Conservation (phyloP, 495 filamentous ascomycete genomes). For the Talaromyces stipitatus region DNA sequence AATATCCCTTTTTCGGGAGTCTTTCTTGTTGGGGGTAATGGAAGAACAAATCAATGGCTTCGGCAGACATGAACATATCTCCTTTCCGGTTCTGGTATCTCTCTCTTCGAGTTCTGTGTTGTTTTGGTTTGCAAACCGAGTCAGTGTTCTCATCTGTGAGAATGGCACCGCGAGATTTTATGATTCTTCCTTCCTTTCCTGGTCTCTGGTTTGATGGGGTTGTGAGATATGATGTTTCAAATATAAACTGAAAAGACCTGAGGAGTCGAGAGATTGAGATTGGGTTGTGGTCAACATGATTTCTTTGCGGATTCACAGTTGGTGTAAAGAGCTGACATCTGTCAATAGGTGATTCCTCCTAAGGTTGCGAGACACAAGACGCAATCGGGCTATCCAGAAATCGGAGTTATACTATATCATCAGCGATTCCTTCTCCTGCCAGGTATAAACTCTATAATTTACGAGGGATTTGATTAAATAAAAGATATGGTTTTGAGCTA, state of each 20-base stretch:
- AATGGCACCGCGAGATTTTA: constrained; percentile 4
- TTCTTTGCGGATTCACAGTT: too few relatives aligned
- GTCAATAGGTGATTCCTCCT: too few relatives aligned
- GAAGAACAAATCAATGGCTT: constrained; percentile 39
- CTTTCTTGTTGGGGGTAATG: neutral
- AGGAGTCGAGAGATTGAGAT: constrained; percentile 25
- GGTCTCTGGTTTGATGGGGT: constrained; percentile 6
- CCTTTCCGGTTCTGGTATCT: neutral
- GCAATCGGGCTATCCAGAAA: too few relatives aligned
- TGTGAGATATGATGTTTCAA: constrained; percentile 37
- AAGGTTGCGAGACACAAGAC: too few relatives aligned
- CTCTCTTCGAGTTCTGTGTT: constrained; percentile 15
- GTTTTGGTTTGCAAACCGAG: constrained; percentile 6
- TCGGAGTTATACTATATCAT: too few relatives aligned
- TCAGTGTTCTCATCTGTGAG: constrained; percentile 6
- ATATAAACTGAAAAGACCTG: constrained; percentile 55
- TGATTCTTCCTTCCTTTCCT: constrained; percentile 3
- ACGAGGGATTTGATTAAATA: neutral
- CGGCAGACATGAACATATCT: constrained; percentile 28
- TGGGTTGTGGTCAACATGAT: neutral
- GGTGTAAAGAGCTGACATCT: too few relatives aligned
- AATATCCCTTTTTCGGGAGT: too few relatives aligned
- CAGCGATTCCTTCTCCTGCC: too few relatives aligned
- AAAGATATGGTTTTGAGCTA: neutral
- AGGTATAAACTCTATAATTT: too few relatives aligned